Evolutionary conservation across 2,329 filamentous ascomycete species (phyloP).

Genomic region (Aspergillus nomiae): DNA sequence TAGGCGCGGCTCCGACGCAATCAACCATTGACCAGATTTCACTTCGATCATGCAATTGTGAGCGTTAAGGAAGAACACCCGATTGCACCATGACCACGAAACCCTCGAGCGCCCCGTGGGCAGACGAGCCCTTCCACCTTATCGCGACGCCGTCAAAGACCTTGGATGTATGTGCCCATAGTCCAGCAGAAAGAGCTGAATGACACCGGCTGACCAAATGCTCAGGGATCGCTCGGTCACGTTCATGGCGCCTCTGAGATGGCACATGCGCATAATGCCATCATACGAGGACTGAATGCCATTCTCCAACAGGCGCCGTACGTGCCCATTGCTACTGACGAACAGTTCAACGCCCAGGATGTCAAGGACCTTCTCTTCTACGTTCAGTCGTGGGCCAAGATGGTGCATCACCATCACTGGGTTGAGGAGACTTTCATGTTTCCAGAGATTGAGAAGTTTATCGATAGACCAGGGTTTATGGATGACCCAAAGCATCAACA

Average conservation of each 20-base stretch:
- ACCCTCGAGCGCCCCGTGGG: neutral
- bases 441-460: neutral
- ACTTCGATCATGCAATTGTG: neutral
- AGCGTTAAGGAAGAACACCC: neutral
- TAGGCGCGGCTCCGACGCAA: rapidly evolving
- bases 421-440: neutral
- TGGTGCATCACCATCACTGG: neutral
- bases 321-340: neutral
- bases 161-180: neutral
- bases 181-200: neutral
- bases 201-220: neutral
- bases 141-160: neutral
- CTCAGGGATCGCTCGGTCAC: neutral
- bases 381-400: neutral
- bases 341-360: neutral
- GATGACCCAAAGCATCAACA: neutral
- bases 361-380: neutral
- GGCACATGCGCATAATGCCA: neutral
- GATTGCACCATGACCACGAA: neutral
- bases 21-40: rapidly evolving
- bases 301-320: neutral
- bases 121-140: neutral
- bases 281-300: neutral
- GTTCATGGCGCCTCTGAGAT: neutral
- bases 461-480: neutral